Base-by-base conservation (phyloP, 805 yeast genomes). In the Kodamaea restingae region DNA sequence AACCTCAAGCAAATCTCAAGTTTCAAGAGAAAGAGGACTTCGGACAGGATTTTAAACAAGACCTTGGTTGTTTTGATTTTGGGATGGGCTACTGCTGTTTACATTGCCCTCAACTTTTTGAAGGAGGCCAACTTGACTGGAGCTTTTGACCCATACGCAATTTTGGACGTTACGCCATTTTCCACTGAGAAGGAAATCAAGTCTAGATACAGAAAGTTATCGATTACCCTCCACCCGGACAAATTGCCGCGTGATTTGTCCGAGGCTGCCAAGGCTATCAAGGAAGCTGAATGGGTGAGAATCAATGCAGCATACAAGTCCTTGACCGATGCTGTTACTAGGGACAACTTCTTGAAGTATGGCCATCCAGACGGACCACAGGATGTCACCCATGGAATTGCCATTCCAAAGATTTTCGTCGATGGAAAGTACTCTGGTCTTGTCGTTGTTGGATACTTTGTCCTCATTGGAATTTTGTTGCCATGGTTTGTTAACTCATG, bases 361-460 rank as follows among this genome's bases (percentile, higher is more conserved):
- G 99, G 99, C 36, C 96, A 95, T 58, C 99, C 99, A 4, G 99
- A 93, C 66, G 98, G 98, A 31, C 96, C 95, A 30, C 95, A 87
- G 61, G 86, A 86, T 18, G 73, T 83, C 14, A 68, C 83, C 15
- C 96, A 88, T 58, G 98, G 98, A 45, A 88, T 93, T 60, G 99
- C 98, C 0, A 66, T 93, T 48, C 99, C 99, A 22, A 81, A 84
- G 57, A 88, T 86, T 63, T 71, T 93, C 45, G 85, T 95, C 21
- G 96, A 88, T 47, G 88, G 95, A 31, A 73, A 80, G 42, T 80
- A 81, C 15, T 81, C 95, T 4, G 75, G 82, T 3, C 51, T 83
- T 15, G 67, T 88, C 44, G 73, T 82, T 11, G 59, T 76, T 2
- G 48, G 73, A 4, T 93, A 93, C 60, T 77, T 88, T 36, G 47